Percentiles rank a stretch among this genome's conserved stretches.
Conservation (phyloP, 192 early-diverging fungal species). For the Coemansia sp. region DNA sequence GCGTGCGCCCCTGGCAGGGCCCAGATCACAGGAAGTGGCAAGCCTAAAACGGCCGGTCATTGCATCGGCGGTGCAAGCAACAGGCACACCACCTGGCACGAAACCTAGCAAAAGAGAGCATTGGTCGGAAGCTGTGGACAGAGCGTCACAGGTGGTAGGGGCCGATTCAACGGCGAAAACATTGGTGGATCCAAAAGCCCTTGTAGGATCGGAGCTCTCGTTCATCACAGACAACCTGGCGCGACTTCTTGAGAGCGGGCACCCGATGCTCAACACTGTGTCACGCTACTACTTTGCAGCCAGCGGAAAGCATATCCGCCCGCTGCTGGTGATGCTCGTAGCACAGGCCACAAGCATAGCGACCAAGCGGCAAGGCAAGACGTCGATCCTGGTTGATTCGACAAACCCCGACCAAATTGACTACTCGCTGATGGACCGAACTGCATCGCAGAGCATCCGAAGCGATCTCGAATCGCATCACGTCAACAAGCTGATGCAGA, state of each 20-base stretch:
- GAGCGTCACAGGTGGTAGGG: slow-evolving; percentile 31
- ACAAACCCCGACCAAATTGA: slow-evolving; percentile 24
- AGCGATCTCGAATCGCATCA: slow-evolving; percentile 36
- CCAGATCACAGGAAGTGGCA: slow-evolving; percentile 22
- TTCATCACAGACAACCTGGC: slow-evolving; percentile 85
- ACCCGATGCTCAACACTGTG: slow-evolving; percentile 88
- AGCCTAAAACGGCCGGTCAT: slow-evolving; percentile 27
- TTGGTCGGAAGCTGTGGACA: slow-evolving; percentile 31
- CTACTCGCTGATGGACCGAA: slow-evolving; percentile 62
- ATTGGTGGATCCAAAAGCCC: slow-evolving; percentile 48
- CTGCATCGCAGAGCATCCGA: slow-evolving; percentile 57
- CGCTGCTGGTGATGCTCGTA: slow-evolving; percentile 86
- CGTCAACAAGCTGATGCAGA: slow-evolving; percentile 35
- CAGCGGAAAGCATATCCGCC: slow-evolving; percentile 87
- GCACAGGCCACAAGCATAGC: slow-evolving; percentile 79
- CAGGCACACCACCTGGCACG: not conserved
- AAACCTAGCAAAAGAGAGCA: not conserved
- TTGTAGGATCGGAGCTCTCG: slow-evolving; percentile 82
- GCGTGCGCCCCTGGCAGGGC: slow-evolving; percentile 36
- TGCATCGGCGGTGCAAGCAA: slow-evolving; percentile 25
- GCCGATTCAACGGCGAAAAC: slow-evolving; percentile 6
- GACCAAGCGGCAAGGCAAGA: slow-evolving; percentile 50
- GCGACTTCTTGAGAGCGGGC: slow-evolving; percentile 77
- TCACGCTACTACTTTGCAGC: slow-evolving; percentile 88
- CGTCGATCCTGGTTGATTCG: slow-evolving; percentile 39